phyloP scores from a whole-genome alignment of 805 yeast species.

The Metschnikowia noctiluminum region DNA sequence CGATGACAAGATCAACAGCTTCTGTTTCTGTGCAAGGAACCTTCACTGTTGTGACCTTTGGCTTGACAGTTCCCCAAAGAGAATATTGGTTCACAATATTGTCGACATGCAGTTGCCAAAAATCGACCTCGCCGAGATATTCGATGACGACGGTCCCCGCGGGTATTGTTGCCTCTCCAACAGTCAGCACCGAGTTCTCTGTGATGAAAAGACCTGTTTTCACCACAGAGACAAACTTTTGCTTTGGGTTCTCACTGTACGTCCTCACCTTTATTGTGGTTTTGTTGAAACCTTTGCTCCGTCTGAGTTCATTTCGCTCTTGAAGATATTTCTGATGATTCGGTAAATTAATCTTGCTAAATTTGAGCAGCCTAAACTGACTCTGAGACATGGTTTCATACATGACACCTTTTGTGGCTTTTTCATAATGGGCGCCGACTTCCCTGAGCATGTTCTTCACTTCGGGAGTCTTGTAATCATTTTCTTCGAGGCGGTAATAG shows the following conservation, averaged over 20 bases:
- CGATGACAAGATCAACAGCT: conserved; percentile 50
- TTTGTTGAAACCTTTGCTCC: conserved; percentile 20
- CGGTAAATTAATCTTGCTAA: conserved; percentile 32
- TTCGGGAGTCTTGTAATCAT: conserved; percentile 42
- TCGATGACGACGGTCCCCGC: conserved; percentile 54
- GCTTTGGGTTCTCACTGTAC: conserved; percentile 54
- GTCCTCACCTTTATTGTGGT: conserved; percentile 49
- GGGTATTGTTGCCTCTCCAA: conserved; percentile 27
- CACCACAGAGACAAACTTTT: conserved; percentile 65
- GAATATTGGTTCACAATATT: conserved; percentile 76
- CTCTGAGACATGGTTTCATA: conserved; percentile 21
- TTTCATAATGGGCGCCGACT: conserved; percentile 16
- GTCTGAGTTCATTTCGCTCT: conserved; percentile 34
- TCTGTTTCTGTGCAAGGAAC: conserved; percentile 21
- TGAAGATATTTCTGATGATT: conserved; percentile 28
- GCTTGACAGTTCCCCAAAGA: conserved; percentile 63
- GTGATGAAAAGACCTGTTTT: conserved; percentile 58
- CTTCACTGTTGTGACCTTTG: conserved; percentile 30
- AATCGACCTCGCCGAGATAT: conserved; percentile 69
- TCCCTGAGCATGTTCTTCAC: conserved; percentile 23
- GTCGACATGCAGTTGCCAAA: conserved; percentile 57
- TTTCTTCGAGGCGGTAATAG: conserved; percentile 45
- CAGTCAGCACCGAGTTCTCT: conserved; percentile 13
- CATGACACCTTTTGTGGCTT: conserved; percentile 1
- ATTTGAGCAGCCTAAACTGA: conserved; percentile 28